These are phyloP conservation scores for Castanea sativa DNA, from an alignment of 306 rosid genomes.

Conservation along the genomic window DNA sequence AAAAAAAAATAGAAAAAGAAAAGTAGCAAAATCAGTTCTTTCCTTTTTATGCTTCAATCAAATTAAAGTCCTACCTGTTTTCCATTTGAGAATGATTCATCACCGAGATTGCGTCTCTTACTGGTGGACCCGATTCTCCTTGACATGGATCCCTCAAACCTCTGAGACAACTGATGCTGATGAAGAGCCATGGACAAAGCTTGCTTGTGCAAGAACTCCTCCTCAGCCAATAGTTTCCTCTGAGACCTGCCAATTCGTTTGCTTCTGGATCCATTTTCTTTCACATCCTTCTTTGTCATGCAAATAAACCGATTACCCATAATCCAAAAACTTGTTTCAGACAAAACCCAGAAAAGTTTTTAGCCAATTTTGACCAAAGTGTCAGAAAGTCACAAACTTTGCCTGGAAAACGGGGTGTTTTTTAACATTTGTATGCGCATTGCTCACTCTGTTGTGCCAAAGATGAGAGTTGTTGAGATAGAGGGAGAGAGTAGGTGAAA, in stretches of 20 bases:
- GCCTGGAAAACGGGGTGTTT: not conserved
- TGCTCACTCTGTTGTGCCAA: not conserved
- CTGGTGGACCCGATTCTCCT: conserved; percentile 85
- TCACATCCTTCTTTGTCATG: conserved; percentile 72
- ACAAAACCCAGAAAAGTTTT: conserved; percentile 3
- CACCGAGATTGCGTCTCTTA: conserved; percentile 60
- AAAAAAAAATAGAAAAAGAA: not conserved
- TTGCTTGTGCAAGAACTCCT: conserved; percentile 82
- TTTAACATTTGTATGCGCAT: not conserved
- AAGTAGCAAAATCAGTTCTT: not conserved
- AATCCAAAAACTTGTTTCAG: not conserved
- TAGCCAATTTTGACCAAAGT: not conserved
- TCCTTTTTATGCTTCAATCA: not conserved
- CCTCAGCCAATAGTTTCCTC: conserved; percentile 76
- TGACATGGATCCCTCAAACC: conserved; percentile 98
- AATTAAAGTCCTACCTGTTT: conserved; percentile 51
- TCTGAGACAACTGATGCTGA: conserved; percentile 90
- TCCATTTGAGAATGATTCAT: conserved; percentile 44
- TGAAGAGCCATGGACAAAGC: conserved; percentile 91
- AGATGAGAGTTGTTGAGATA: not conserved
- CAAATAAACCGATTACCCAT: conserved; percentile 96
- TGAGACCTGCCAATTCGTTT: conserved; percentile 87
- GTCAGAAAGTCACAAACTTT: conserved; percentile 13
- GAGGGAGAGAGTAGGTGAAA: not conserved
- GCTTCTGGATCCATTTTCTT: conserved; percentile 84